phyloP scores from a whole-genome alignment of 306 rosid species.

The Castanea sativa region DNA sequence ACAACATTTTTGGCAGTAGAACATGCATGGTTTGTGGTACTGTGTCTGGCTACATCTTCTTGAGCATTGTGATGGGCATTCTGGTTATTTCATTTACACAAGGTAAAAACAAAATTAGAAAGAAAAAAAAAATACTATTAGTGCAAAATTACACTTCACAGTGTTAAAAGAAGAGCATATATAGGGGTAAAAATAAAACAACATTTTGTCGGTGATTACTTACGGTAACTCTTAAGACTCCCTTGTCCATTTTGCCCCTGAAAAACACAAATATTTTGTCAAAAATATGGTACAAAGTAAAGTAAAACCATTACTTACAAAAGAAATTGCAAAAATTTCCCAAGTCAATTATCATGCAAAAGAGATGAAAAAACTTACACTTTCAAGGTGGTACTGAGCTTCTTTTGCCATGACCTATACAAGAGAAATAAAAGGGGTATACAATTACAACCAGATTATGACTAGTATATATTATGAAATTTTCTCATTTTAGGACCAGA shows the following conservation, averaged over 20 bases:
- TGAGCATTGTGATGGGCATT: slow-evolving; percentile 40
- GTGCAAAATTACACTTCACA: too few relatives aligned
- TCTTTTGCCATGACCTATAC: slow-evolving; percentile 47
- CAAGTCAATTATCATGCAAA: neutral
- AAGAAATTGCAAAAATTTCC: too few relatives aligned
- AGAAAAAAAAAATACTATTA: too few relatives aligned
- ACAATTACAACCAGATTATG: too few relatives aligned
- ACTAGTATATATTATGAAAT: too few relatives aligned
- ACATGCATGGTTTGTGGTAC: slow-evolving; percentile 50
- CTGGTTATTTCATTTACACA: slow-evolving; percentile 13
- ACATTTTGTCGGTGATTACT: slow-evolving; percentile 16
- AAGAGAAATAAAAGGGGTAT: neutral
- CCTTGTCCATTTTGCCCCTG: slow-evolving; percentile 50
- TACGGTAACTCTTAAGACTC: slow-evolving; percentile 43
- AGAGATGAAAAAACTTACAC: neutral
- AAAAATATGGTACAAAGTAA: neutral
- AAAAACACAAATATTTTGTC: neutral
- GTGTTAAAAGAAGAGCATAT: too few relatives aligned
- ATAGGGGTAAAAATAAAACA: too few relatives aligned
- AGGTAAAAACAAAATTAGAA: neutral
- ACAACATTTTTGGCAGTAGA: slow-evolving; percentile 59
- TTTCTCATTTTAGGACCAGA: too few relatives aligned
- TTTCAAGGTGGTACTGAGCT: slow-evolving; percentile 32
- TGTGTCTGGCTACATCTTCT: slow-evolving; percentile 49
- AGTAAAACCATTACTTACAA: too few relatives aligned